Evolutionary conservation across 2,329 filamentous ascomycete species (phyloP).

Genomic region (Neopestalotiopsis clavispora): DNA sequence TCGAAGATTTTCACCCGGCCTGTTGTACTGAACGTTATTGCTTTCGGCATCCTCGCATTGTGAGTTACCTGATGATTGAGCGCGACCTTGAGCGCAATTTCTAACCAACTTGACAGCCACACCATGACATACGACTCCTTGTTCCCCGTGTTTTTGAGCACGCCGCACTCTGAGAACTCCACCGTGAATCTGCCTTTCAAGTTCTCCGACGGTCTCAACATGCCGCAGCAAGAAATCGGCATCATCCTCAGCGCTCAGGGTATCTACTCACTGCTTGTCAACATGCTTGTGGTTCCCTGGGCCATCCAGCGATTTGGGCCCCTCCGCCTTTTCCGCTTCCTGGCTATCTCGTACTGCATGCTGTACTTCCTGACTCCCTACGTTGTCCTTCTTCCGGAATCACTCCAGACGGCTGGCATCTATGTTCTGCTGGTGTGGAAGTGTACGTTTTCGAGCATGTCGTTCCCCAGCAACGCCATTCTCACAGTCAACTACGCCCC

Average conservation of each 20-base stretch:
- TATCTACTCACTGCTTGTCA: constrained; percentile 85
- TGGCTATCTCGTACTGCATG: constrained; percentile 82
- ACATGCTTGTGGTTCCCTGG: constrained; percentile 82
- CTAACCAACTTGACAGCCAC: constrained; percentile 63
- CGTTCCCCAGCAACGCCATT: constrained; percentile 89
- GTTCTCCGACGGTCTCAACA: constrained; percentile 85
- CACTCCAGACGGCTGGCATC: constrained; percentile 73
- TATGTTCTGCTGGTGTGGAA: constrained; percentile 86
- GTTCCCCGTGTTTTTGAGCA: constrained; percentile 83
- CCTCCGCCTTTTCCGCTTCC: constrained; percentile 79
- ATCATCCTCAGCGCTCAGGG: constrained; percentile 89
- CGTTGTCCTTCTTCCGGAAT: constrained; percentile 79
- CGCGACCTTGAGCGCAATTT: background rate
- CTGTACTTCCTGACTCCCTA: constrained; percentile 91
- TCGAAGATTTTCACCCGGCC: constrained; percentile 79
- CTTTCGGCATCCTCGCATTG: constrained; percentile 93
- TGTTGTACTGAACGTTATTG: constrained; percentile 84
- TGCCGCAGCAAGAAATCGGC: constrained; percentile 84
- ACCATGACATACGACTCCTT: constrained; percentile 97
- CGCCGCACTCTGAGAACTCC: constrained; percentile 3
- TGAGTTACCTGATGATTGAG: constrained; percentile 56
- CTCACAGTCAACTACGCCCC: constrained; percentile 88
- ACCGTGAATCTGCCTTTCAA: constrained; percentile 74
- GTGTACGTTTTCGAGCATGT: constrained; percentile 88
- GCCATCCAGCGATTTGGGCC: constrained; percentile 78